These are phyloP conservation scores for Aspergillus funiculosus DNA, from an alignment of 495 filamentous ascomycete genomes.

Conservation along the genomic window DNA sequence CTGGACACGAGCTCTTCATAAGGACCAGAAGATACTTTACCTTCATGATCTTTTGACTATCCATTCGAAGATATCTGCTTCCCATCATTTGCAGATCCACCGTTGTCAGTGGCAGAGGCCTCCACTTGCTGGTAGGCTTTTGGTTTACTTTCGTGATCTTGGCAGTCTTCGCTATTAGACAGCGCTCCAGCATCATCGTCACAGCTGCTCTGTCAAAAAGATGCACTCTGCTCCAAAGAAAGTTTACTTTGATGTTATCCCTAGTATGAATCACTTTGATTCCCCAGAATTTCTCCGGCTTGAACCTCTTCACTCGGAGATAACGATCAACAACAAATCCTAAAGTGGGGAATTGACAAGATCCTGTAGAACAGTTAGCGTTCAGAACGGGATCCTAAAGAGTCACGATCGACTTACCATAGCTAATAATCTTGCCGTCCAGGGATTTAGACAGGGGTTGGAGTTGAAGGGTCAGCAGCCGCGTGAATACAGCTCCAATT, in stretches of 20 bases:
- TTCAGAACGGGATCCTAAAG: neutral
- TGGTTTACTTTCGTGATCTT: slow-evolving; percentile 76
- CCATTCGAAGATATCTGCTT: slow-evolving; percentile 75
- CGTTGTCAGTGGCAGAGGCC: slow-evolving; percentile 87
- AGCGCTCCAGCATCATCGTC: slow-evolving; percentile 77
- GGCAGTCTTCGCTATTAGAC: slow-evolving; percentile 68
- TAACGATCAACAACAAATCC: slow-evolving; percentile 97
- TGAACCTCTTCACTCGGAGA: slow-evolving; percentile 85
- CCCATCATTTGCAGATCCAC: slow-evolving; percentile 99
- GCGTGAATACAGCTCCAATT: slow-evolving; percentile 86
- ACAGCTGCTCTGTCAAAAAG: slow-evolving; percentile 85
- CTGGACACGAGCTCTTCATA: neutral
- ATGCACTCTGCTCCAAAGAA: slow-evolving; percentile 74
- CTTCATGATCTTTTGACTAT: slow-evolving; percentile 81
- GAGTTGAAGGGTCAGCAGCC: slow-evolving; percentile 74
- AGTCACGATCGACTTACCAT: slow-evolving; percentile 54
- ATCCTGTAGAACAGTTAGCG: slow-evolving; percentile 51
- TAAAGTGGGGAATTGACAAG: slow-evolving; percentile 93
- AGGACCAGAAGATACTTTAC: slow-evolving; percentile 22
- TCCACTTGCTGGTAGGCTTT: slow-evolving; percentile 92
- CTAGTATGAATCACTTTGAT: slow-evolving; percentile 78
- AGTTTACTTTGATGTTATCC: slow-evolving; percentile 74
- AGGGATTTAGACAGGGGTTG: slow-evolving; percentile 59
- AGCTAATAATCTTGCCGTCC: slow-evolving; percentile 66
- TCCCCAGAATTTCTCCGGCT: slow-evolving; percentile 86